Conservation (phyloP, 257 asterid species). For the Paulownia fortunei region DNA sequence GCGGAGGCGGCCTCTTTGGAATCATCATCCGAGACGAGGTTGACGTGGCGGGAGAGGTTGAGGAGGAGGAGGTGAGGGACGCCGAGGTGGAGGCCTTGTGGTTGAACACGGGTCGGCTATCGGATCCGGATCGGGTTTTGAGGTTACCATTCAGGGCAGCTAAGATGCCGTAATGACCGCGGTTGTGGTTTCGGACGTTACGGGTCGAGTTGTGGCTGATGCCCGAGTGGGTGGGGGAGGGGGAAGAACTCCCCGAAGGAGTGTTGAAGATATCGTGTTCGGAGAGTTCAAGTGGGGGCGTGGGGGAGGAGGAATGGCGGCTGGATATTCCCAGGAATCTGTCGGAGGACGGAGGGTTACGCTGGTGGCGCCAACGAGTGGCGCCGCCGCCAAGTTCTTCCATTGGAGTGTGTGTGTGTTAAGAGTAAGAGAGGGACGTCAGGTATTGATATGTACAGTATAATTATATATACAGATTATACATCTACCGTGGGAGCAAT, state of each 20-base stretch:
- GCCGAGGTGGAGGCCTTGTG: conserved; percentile 61
- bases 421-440: conserved; percentile 14
- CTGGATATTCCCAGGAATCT: conserved; percentile 43
- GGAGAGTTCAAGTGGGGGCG: conserved; percentile 54
- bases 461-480: not conserved
- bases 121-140: conserved; percentile 42
- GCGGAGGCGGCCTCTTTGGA: conserved; percentile 50
- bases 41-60: conserved; percentile 49
- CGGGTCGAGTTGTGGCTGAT: conserved; percentile 21
- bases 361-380: conserved; percentile 37
- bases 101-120: conserved; percentile 56
- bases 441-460: conserved; percentile 1
- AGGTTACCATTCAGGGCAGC: conserved; percentile 49
- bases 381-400: conserved; percentile 43
- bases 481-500: no score
- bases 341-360: conserved; percentile 36
- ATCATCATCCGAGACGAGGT: conserved; percentile 43
- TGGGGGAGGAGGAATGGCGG: conserved; percentile 27
- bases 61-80: conserved; percentile 49
- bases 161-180: conserved; percentile 54
- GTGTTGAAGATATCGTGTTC: conserved; percentile 69
- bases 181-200: conserved; percentile 3
- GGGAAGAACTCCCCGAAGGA: conserved; percentile 40
- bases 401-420: conserved; percentile 29
- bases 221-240: conserved; percentile 35